phyloP scores from a whole-genome alignment of 257 asterid species.

The Orobanche coerulescens region DNA sequence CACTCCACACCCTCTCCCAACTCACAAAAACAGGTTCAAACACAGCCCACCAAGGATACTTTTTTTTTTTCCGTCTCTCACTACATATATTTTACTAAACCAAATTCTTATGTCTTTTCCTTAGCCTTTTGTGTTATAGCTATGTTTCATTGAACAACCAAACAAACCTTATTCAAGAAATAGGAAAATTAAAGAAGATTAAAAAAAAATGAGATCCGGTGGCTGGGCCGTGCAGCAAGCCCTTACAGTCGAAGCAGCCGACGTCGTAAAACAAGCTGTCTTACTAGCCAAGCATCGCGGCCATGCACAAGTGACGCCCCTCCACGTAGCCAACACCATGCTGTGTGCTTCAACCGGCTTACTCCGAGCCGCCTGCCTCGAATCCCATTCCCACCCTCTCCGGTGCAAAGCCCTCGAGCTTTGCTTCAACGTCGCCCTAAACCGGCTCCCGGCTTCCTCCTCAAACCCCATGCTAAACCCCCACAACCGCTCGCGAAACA shows the following conservation, averaged over 20 bases:
- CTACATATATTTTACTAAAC: no score
- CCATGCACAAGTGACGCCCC: constrained; percentile 90
- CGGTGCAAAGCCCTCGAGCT: constrained; percentile 93
- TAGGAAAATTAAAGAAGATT: not conserved
- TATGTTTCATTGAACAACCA: not conserved
- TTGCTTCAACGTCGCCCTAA: constrained; percentile 87
- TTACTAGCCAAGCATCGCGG: constrained; percentile 74
- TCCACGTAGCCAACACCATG: constrained; percentile 85
- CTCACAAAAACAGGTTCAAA: constrained; percentile 4
- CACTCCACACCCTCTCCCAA: no score
- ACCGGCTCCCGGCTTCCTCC: constrained; percentile 67
- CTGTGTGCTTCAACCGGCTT: constrained; percentile 47
- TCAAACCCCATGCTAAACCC: constrained; percentile 29
- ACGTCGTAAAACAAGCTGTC: constrained; percentile 58
- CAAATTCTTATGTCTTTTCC: not conserved
- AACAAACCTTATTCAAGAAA: not conserved
- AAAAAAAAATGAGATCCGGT: constrained; percentile 56
- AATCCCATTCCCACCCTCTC: constrained; percentile 80
- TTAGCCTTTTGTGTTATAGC: not conserved
- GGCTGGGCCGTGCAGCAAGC: constrained; percentile 61
- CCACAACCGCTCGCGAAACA: constrained; percentile 13
- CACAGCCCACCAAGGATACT: not conserved
- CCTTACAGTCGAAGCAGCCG: constrained; percentile 55
- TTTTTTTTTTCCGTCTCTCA: not conserved
- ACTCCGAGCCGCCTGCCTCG: constrained; percentile 56